Evolutionary conservation across 106 monocot species (phyloP).

Genomic region (Dioscorea dumetorum): DNA sequence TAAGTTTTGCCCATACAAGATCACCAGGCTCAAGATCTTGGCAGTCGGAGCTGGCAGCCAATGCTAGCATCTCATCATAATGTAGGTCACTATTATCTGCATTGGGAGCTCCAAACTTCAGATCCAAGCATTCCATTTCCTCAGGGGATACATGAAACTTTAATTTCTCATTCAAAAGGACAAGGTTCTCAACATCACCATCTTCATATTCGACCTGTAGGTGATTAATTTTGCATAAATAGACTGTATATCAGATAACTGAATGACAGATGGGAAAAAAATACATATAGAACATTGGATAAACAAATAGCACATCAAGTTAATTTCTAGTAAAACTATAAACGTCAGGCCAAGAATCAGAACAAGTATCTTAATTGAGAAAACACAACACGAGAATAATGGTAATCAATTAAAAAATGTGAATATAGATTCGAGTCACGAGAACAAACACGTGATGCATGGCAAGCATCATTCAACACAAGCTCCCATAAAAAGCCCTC

Average conservation of each 20-base stretch:
- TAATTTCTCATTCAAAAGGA: slow-evolving; percentile 55
- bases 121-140: slow-evolving; percentile 52
- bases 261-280: not conserved
- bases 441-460: not conserved
- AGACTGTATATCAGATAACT: not conserved
- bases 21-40: slow-evolving; percentile 71
- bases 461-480: not conserved
- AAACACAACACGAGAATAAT: too few relatives aligned
- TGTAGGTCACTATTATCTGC: slow-evolving; percentile 40
- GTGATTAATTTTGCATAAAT: slow-evolving; percentile 1
- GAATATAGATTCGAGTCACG: not conserved
- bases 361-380: too few relatives aligned
- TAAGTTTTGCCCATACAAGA: slow-evolving; percentile 94
- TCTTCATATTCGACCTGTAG: slow-evolving; percentile 78
- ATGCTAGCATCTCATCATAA: slow-evolving; percentile 78
- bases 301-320: not conserved
- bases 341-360: too few relatives aligned
- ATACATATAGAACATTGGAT: not conserved
- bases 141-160: slow-evolving; percentile 58
- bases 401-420: too few relatives aligned
- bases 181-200: slow-evolving; percentile 64
- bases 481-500: too few relatives aligned
- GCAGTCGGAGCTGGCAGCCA: slow-evolving; percentile 65
- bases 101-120: slow-evolving; percentile 41
- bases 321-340: too few relatives aligned